Percentiles rank a stretch among this genome's conserved stretches.
Conservation (phyloP, 2,329 filamentous ascomycete species). For the Lachnum nothofagi region DNA sequence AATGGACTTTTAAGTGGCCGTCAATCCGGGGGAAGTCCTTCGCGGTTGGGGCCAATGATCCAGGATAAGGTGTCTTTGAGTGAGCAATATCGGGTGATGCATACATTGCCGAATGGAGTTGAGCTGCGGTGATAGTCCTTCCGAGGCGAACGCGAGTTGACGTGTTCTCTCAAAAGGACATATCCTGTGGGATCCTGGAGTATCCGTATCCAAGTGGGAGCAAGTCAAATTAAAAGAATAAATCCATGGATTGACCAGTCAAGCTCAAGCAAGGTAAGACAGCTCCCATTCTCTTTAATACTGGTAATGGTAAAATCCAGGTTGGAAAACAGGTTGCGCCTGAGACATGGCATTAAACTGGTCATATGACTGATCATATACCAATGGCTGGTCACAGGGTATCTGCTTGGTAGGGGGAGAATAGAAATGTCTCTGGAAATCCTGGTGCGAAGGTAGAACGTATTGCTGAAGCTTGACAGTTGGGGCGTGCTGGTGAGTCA, state of each 20-base stretch:
- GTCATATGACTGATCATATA: conserved; percentile 22
- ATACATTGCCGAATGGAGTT: too few species aligned
- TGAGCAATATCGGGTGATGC: too few species aligned
- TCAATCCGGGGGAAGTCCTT: too few species aligned
- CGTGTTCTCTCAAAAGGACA: too few species aligned
- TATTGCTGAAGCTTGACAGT: conserved; percentile 16
- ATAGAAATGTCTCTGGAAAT: conserved; percentile 16
- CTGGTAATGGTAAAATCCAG: conserved; percentile 14
- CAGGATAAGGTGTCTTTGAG: too few species aligned
- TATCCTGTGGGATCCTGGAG: too few species aligned
- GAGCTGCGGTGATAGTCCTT: too few species aligned
- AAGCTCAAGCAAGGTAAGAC: conserved; percentile 10
- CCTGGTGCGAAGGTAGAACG: conserved; percentile 18
- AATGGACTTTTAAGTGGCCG: too few species aligned
- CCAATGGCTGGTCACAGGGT: conserved; percentile 20
- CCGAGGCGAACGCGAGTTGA: too few species aligned
- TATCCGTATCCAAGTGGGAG: too few species aligned
- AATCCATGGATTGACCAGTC: conserved; percentile 6
- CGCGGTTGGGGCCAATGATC: too few species aligned
- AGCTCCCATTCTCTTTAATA: conserved; percentile 2
- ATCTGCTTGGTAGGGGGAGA: conserved; percentile 12
- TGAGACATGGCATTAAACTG: conserved; percentile 13
- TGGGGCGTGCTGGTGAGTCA: neutral
- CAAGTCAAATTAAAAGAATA: too few species aligned
- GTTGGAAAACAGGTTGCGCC: conserved; percentile 15